A percentile compares a stretch with the other conserved stretches of the same genome.
These are phyloP conservation scores for Guadua angustifolia DNA, from an alignment of 176 grass and related monocot species.

Conservation along the genomic window DNA sequence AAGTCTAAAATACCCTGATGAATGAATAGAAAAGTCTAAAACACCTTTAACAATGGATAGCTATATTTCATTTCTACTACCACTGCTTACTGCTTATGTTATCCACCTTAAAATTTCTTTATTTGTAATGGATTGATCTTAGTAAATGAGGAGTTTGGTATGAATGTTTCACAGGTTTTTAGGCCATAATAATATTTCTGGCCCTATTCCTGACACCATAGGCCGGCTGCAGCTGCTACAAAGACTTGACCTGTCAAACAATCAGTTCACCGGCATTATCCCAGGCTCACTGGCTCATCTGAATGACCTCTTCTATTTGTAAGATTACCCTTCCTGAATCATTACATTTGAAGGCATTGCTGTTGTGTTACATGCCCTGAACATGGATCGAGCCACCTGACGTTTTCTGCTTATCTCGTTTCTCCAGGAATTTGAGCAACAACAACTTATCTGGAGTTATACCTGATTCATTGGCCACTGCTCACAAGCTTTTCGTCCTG, in stretches of 20 bases:
- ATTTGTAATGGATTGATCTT: not conserved
- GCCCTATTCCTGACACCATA: conserved; percentile 62
- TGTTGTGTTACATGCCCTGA: not conserved
- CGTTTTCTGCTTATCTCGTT: conserved; percentile 8
- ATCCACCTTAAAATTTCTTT: too few species aligned
- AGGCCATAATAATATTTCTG: conserved; percentile 68
- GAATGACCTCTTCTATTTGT: conserved; percentile 58
- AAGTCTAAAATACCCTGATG: too few species aligned
- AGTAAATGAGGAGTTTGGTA: conserved; percentile 1
- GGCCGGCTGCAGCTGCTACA: conserved; percentile 57
- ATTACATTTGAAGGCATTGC: not conserved
- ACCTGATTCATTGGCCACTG: conserved; percentile 65
- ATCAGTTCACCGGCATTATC: conserved; percentile 68
- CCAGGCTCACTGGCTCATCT: conserved; percentile 56
- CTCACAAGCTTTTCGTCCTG: conserved; percentile 49
- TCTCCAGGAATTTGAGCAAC: conserved; percentile 68
- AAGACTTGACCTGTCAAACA: conserved; percentile 69
- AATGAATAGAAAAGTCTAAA: too few species aligned
- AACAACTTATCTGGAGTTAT: conserved; percentile 74
- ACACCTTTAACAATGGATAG: too few species aligned
- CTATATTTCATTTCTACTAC: too few species aligned
- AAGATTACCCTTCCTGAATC: conserved; percentile 38
- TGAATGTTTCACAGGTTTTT: conserved; percentile 53
- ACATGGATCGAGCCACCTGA: not conserved
- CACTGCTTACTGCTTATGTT: too few species aligned